Evolutionary conservation across 306 rosid genomes (phyloP).

Genomic region (Vicia villosa): DNA sequence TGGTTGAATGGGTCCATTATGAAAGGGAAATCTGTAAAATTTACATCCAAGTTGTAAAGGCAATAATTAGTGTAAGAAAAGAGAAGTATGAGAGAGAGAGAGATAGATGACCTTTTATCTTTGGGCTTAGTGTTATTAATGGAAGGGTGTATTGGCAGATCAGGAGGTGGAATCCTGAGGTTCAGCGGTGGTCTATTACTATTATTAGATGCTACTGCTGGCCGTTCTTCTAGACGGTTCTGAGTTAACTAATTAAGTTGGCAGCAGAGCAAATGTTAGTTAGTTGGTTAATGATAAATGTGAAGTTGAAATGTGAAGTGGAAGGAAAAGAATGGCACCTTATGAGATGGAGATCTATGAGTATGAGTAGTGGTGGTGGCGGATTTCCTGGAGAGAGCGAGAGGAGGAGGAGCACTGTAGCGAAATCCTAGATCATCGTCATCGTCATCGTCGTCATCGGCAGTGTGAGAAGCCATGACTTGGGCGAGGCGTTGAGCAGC

Average conservation of each 20-base stretch:
- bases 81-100: too few relatives aligned
- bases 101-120: constrained; percentile 69
- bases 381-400: constrained; percentile 64
- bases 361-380: too few relatives aligned
- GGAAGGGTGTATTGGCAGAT: too few relatives aligned
- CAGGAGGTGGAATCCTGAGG: constrained; percentile 55
- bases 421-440: constrained; percentile 84
- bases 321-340: too few relatives aligned
- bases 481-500: constrained; percentile 98
- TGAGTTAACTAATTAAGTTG: too few relatives aligned
- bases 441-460: constrained; percentile 68
- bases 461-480: constrained; percentile 95
- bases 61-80: background rate
- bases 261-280: too few relatives aligned
- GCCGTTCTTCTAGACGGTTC: too few relatives aligned
- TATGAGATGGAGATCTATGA: too few relatives aligned
- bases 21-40: constrained; percentile 65
- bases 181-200: constrained; percentile 36
- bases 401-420: constrained; percentile 90
- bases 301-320: too few relatives aligned
- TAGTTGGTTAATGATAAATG: too few relatives aligned
- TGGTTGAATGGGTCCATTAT: too few relatives aligned
- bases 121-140: constrained; percentile 48
- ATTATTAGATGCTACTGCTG: constrained; percentile 38
- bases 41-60: constrained; percentile 2